These are phyloP conservation scores for Mycena leptocephala DNA, from an alignment of 768 basidiomycete species.

Conservation along the genomic window DNA sequence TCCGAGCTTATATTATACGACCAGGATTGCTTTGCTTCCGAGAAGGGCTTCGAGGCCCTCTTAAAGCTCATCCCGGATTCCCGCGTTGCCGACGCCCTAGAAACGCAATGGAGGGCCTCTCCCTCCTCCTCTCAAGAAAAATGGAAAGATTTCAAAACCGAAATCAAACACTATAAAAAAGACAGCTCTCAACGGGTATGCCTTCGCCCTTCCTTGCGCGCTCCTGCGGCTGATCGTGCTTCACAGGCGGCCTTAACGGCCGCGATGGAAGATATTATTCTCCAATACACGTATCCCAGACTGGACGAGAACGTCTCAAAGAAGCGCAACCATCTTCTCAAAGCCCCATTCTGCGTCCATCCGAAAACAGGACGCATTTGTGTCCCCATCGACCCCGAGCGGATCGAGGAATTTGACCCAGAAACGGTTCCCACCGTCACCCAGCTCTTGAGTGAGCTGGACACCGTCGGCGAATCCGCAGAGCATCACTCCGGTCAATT, in stretches of 20 bases:
- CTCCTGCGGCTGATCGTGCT: constrained; percentile 18
- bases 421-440: constrained; percentile 88
- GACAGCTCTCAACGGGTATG: constrained; percentile 51
- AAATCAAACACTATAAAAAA: constrained; percentile 53
- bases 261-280: constrained; percentile 88
- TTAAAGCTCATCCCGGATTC: constrained; percentile 83
- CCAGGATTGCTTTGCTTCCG: constrained; percentile 85
- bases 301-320: constrained; percentile 98
- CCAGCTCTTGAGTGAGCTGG: constrained; percentile 87
- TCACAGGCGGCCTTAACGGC: constrained; percentile 52
- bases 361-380: constrained; percentile 97
- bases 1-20: constrained; percentile 79
- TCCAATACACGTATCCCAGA: constrained; percentile 96
- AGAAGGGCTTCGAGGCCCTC: constrained; percentile 83
- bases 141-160: constrained; percentile 77
- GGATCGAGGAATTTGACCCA: constrained; percentile 89
- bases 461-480: constrained; percentile 55
- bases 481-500: constrained; percentile 69
- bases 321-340: constrained; percentile 97
- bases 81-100: constrained; percentile 63
- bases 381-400: constrained; percentile 88
- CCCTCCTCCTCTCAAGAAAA: constrained; percentile 75
- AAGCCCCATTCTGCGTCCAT: constrained; percentile 97
- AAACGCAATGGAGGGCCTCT: constrained; percentile 72
- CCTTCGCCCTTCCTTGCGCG: constrained; percentile 26